These are phyloP conservation scores for Calophaca sinica DNA, from an alignment of 306 rosid genomes.

Conservation along the genomic window DNA sequence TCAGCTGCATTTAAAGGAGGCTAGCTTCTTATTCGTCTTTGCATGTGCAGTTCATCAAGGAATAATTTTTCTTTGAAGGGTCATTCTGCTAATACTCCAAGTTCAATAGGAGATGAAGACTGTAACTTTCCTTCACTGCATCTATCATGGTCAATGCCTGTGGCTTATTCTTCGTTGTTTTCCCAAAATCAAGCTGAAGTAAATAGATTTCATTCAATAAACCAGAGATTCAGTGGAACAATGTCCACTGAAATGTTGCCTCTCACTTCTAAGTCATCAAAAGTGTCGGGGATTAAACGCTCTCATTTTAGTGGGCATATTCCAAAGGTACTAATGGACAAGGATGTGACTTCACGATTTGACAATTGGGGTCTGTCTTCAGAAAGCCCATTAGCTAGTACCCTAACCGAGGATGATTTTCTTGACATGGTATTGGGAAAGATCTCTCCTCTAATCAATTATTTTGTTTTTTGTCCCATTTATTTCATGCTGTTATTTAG, in stretches of 20 bases:
- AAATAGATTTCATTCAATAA: conserved; percentile 52
- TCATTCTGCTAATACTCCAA: conserved; percentile 52
- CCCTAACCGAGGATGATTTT: conserved; percentile 75
- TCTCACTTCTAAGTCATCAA: conserved; percentile 45
- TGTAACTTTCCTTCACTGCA: conserved; percentile 49
- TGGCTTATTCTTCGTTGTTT: conserved; percentile 55
- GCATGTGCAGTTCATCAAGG: conserved; percentile 56
- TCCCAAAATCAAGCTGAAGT: conserved; percentile 63
- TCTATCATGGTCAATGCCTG: conserved; percentile 67
- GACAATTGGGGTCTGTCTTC: conserved; percentile 63
- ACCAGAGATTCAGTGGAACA: conserved; percentile 56
- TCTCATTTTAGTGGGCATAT: conserved; percentile 47
- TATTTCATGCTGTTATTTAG: background rate
- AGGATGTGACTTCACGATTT: conserved; percentile 53
- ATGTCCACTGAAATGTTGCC: conserved; percentile 47
- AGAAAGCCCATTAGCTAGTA: conserved; percentile 62
- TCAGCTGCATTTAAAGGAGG: conserved; percentile 30
- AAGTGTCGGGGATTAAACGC: conserved; percentile 53
- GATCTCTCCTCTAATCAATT: conserved; percentile 16
- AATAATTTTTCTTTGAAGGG: conserved; percentile 58
- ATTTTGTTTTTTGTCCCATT: background rate
- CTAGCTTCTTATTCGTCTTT: conserved; percentile 46
- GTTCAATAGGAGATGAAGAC: conserved; percentile 57
- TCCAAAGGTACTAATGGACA: conserved; percentile 51
- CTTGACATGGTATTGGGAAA: conserved; percentile 70